Evolutionary conservation across 352 stramenopile species (phyloP).

Genomic region (Elongisporangium undulatum): DNA sequence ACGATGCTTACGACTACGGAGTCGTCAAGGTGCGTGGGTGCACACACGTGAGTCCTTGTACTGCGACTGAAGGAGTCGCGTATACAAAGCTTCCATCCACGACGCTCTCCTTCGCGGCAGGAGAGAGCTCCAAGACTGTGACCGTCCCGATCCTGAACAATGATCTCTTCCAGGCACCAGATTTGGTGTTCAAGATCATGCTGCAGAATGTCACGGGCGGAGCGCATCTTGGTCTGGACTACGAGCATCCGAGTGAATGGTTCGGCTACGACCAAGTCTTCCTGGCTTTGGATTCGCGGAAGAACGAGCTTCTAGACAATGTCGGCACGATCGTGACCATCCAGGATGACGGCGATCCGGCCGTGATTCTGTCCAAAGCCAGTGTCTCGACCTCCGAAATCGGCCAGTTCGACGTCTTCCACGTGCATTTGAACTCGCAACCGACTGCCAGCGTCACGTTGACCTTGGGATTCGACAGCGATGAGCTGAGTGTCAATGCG

Average conservation of each 20-base stretch:
- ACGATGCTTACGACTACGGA: slow-evolving; percentile 49
- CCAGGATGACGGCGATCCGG: slow-evolving; percentile 53
- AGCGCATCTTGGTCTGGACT: slow-evolving; percentile 56
- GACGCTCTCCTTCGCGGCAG: slow-evolving; percentile 44
- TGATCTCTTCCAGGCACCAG: slow-evolving; percentile 54
- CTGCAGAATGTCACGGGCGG: slow-evolving; percentile 40
- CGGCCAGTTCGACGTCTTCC: slow-evolving; percentile 46
- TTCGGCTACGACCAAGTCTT: slow-evolving; percentile 29
- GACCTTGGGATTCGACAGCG: slow-evolving; percentile 7
- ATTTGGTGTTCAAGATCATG: slow-evolving; percentile 59
- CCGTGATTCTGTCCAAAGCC: slow-evolving; percentile 58
- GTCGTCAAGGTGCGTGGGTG: slow-evolving; percentile 42
- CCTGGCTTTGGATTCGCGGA: slow-evolving; percentile 33
- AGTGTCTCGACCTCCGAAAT: slow-evolving; percentile 68
- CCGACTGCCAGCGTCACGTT: slow-evolving; percentile 40
- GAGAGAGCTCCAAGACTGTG: slow-evolving; percentile 34
- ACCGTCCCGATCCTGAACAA: slow-evolving; percentile 55
- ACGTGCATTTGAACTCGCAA: slow-evolving; percentile 42
- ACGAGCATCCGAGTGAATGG: slow-evolving; percentile 57
- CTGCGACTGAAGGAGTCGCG: slow-evolving; percentile 26
- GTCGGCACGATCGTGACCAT: slow-evolving; percentile 68
- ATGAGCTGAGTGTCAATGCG: slow-evolving; percentile 4
- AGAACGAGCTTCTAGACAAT: slow-evolving; percentile 40
- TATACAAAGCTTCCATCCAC: slow-evolving; percentile 47
- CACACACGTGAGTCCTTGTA: slow-evolving; percentile 64